Evolutionary conservation across 805 yeast genomes (phyloP), one percentile per base, ranked within the genome.

Genomic region (Saccharomycopsis synnaedendra): DNA sequence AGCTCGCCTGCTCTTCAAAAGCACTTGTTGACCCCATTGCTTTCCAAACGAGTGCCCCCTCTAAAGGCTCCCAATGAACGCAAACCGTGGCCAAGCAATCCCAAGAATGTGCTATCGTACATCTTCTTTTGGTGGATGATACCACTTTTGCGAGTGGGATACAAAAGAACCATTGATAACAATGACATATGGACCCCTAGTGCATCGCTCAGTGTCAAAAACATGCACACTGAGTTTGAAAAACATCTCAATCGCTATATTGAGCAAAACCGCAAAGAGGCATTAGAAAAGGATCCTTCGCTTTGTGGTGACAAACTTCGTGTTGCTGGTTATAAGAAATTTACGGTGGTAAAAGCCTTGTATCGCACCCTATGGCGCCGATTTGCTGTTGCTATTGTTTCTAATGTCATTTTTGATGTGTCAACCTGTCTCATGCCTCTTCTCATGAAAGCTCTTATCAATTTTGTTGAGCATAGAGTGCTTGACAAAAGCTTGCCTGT

Each of bases 131-230:
- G 80, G 76, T 85, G 90, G 89, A 62, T 84, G 42, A 56, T 64
- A 30, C 88, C 88, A 0, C 56, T 84, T 39, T 63, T 85, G 68
- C 64, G 62, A 10, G 73, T 74, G 5, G 93, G 94, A 4, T 84
- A 84, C 61, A 80, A 77, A 60, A 69, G 93, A 57, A 82, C 89
- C 0, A 62, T 85, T 41, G 75, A 74, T 40, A 78, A 82, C 2
- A 71, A 74, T 43, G 93, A 85, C 62, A 59, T 83, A 54, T 83
- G 59, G 54, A 58, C 57, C 32, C 60, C 76, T 52, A 72, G 71
- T 27, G 66, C 68, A 1, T 64, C 65, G 34, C 63, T 69, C 62
- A 58, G 65, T 9, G 65, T 73, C 36, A 74, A 75, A 32, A 55
- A 55, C n/a, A 58, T 74, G 49, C 66, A 68, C 47, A 55, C 46